phyloP scores from a whole-genome alignment of 1,284 basidiomycete species.

The Volvariella surrecta region DNA sequence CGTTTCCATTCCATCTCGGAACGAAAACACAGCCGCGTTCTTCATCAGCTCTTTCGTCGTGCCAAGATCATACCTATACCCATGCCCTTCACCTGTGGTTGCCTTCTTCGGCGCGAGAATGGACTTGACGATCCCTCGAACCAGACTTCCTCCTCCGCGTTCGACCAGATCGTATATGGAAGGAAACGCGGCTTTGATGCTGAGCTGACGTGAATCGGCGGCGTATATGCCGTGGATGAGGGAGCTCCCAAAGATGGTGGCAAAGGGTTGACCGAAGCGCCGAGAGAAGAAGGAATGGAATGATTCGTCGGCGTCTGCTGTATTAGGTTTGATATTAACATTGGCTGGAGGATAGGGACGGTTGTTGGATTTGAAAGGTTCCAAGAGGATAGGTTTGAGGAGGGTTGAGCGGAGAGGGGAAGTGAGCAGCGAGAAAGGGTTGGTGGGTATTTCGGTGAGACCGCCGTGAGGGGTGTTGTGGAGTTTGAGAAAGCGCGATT shows the following conservation, averaged over 20 bases:
- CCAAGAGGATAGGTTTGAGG: constrained; percentile 46
- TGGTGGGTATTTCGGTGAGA: constrained; percentile 40
- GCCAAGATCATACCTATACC: constrained; percentile 41
- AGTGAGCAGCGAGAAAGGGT: constrained; percentile 32
- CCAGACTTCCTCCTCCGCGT: constrained; percentile 56
- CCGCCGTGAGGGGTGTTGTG: constrained; percentile 15
- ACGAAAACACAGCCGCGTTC: constrained; percentile 69
- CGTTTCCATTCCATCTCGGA: constrained; percentile 69
- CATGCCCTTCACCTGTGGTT: constrained; percentile 13
- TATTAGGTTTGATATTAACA: constrained; percentile 4
- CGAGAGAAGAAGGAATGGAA: constrained; percentile 74
- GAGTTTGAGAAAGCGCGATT: constrained; percentile 66
- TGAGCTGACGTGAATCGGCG: constrained; percentile 70
- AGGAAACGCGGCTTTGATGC: constrained; percentile 73
- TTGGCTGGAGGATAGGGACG: constrained; percentile 22
- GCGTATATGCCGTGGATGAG: constrained; percentile 93
- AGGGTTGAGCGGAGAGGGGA: constrained; percentile 46
- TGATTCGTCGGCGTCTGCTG: constrained; percentile 59
- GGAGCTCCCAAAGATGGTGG: constrained; percentile 72
- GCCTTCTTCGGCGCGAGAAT: too few species aligned
- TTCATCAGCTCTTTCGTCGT: constrained; percentile 45
- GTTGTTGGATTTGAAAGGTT: constrained; percentile 43
- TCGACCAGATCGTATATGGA: constrained; percentile 64
- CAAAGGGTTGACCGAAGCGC: constrained; percentile 68
- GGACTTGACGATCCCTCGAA: constrained; percentile 58